Evolutionary conservation across 192 early-diverging fungal species (phyloP), one percentile per base, ranked within the genome.

Genomic region (Chytriomyces confervae): DNA sequence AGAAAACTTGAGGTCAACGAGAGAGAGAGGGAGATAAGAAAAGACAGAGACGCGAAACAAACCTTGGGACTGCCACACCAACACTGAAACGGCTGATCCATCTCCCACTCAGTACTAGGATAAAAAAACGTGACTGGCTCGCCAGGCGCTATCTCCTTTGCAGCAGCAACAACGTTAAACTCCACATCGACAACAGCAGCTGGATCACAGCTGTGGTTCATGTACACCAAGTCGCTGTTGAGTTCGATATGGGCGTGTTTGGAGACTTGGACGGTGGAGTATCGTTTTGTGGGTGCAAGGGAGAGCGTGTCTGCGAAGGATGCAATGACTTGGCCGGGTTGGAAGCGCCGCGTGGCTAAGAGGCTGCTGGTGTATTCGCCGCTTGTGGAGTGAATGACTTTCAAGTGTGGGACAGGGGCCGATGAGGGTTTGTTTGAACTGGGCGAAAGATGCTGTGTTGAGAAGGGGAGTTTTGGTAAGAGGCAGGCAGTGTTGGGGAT

Each of bases 101-200:
- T 87, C 29, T 83, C 83, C 81, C 83, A 87, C 57, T 87, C 86
- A 9, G 82, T 83, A 49, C 73, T 76, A 8, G 86, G 86, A 60
- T 87, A 87, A 65, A 87, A 87, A 62, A 87, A 87, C 7, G 83
- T 82, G 61, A 84, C 13, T 47, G 81, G 82, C 27, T 87, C 86
- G 6, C 83, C 86, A 6, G 10, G 53, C 53, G 53, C 53, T 3
- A 82, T 71, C 48, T 82, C 76, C 47, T 67, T 63, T 13, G 70
- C 77, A 60, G 77, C 72, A 11, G 71, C 65, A 11, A 82, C 71
- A 50, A 75, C 77, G 4, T 45, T 43, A n/a, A 50, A 48, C 7
- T 71, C 77, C 45, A 79, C 64, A 45, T 82, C 80, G 27, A 82
- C n/a, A 16, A 72, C 63, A 24, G 75, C 80, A 53, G 66, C 74